phyloP scores from a whole-genome alignment of 2,329 filamentous ascomycete species.

The Sporothrix brunneoviolacea region DNA sequence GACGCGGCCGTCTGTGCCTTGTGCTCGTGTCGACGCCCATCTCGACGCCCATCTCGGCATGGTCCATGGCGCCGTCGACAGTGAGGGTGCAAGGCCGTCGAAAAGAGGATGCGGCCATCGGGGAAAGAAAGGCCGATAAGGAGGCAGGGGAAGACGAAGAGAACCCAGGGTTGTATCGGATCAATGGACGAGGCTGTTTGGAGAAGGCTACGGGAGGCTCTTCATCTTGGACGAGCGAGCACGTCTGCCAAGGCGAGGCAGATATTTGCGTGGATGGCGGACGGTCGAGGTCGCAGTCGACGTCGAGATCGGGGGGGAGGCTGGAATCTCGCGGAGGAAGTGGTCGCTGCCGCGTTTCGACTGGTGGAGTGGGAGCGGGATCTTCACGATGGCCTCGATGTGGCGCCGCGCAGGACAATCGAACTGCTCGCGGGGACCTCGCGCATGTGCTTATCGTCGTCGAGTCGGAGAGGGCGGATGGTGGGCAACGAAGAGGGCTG shows the following conservation, averaged over 20 bases:
- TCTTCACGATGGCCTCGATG: not conserved
- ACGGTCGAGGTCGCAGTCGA: not conserved
- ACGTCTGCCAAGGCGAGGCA: constrained; percentile 1
- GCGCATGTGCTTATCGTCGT: not conserved
- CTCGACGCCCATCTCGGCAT: no score
- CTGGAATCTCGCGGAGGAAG: no score
- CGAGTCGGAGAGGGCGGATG: not conserved
- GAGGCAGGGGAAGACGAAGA: not conserved
- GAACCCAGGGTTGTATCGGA: not conserved
- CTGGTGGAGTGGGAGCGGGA: no score
- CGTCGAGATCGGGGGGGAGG: not conserved
- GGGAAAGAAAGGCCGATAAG: no score
- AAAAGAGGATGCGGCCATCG: no score
- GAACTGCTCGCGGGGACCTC: not conserved
- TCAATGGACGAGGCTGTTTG: not conserved
- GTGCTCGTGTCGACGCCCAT: no score
- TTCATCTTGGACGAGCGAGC: constrained; percentile 10
- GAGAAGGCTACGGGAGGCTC: constrained; percentile 5
- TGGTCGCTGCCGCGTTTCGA: no score
- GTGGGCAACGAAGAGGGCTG: not conserved
- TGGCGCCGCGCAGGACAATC: not conserved
- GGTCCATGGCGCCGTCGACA: no score
- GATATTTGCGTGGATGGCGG: not conserved
- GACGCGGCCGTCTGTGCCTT: not conserved
- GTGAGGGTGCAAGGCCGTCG: no score